Evolutionary conservation across 2,329 filamentous ascomycete species (phyloP).

Genomic region (Cryphonectria carpinicola): DNA sequence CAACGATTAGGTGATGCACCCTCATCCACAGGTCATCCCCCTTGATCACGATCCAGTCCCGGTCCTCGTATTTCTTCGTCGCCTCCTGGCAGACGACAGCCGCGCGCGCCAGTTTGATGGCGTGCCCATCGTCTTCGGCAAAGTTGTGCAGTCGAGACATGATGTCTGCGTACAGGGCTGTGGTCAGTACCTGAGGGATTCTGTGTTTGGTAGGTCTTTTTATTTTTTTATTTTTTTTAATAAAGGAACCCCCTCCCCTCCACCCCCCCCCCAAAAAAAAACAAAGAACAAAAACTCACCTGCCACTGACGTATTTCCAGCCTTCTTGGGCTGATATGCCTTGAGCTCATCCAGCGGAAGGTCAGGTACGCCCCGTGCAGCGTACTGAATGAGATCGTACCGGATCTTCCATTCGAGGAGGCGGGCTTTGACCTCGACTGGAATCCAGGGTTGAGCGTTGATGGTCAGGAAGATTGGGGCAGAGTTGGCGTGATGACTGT

Average conservation of each 20-base stretch:
- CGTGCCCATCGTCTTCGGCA: conserved; percentile 76
- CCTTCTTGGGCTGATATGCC: conserved; percentile 57
- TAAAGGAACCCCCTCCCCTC: no score
- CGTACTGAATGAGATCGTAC: conserved; percentile 74
- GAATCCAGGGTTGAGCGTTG: conserved; percentile 63
- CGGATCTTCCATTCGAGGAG: conserved; percentile 84
- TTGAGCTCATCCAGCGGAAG: conserved; percentile 63
- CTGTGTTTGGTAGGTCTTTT: neutral
- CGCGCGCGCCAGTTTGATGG: conserved; percentile 74
- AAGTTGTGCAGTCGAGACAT: conserved; percentile 51
- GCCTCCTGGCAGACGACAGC: conserved; percentile 65
- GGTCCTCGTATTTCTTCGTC: conserved; percentile 49
- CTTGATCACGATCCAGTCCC: conserved; percentile 56
- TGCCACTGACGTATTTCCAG: conserved; percentile 44
- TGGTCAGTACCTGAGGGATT: neutral
- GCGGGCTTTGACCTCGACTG: conserved; percentile 63
- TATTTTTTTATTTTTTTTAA: no score
- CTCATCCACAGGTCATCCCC: conserved; percentile 63
- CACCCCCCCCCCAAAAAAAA: no score
- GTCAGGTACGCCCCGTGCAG: conserved; percentile 66
- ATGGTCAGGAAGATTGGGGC: conserved; percentile 75
- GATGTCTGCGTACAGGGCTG: conserved; percentile 9
- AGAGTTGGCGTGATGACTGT: conserved; percentile 75
- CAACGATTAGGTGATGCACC: conserved; percentile 64
- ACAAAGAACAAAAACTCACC: conserved; percentile 37